Conservation (phyloP, 1,284 basidiomycete species). For the Cryptococcus sp. region DNA sequence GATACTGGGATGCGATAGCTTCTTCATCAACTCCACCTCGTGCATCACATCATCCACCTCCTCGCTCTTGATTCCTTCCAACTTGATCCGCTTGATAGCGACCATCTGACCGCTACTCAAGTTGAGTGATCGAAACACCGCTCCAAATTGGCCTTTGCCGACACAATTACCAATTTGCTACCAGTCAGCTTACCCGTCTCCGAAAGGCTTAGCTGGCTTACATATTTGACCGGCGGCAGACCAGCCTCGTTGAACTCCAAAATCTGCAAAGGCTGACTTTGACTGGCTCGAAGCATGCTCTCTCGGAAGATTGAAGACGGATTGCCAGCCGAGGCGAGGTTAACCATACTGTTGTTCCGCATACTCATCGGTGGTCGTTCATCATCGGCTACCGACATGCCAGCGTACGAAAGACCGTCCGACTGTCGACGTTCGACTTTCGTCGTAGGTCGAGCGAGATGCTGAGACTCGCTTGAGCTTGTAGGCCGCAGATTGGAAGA, state of each 20-base stretch:
- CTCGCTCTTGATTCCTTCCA: slow-evolving; percentile 78
- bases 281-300: slow-evolving; percentile 8
- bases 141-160: slow-evolving; percentile 90
- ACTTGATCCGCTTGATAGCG: slow-evolving; percentile 83
- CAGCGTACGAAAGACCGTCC: slow-evolving; percentile 16
- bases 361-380: slow-evolving; percentile 16
- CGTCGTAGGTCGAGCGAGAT: neutral
- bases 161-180: slow-evolving; percentile 95
- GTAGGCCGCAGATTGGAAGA: neutral
- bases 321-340: slow-evolving; percentile 15
- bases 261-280: slow-evolving; percentile 61
- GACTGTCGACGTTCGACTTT: slow-evolving; percentile 27
- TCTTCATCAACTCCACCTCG: slow-evolving; percentile 84
- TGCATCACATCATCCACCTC: slow-evolving; percentile 81
- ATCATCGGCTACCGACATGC: neutral
- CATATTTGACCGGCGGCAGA: slow-evolving; percentile 72
- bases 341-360: slow-evolving; percentile 33
- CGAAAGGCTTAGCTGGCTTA: slow-evolving; percentile 50
- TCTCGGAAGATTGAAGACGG: slow-evolving; percentile 20
- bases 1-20: slow-evolving; percentile 82
- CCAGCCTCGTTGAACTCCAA: slow-evolving; percentile 77
- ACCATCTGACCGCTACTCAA: slow-evolving; percentile 89
- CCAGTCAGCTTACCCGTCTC: no score
- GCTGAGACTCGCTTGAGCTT: neutral
- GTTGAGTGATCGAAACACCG: slow-evolving; percentile 89